Conservation (phyloP, 2,329 filamentous ascomycete genomes). For the Fusarium hostae region DNA sequence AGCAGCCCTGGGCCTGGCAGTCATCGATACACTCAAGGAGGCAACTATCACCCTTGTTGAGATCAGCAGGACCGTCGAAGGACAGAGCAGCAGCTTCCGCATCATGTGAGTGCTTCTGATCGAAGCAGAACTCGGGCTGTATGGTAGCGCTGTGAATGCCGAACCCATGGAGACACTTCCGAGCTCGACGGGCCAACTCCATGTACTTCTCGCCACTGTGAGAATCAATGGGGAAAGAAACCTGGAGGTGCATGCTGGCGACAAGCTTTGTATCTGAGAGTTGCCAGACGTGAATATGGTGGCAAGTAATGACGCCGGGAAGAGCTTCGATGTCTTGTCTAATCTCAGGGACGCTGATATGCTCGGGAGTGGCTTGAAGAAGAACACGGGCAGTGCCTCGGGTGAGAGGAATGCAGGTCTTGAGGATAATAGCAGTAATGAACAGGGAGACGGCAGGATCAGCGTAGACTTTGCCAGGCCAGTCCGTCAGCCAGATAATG, state of each 20-base stretch:
- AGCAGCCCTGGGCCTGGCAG: constrained; percentile 49
- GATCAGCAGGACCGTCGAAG: constrained; percentile 50
- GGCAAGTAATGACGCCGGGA: constrained; percentile 87
- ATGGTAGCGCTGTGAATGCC: constrained; percentile 98
- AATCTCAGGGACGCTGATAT: constrained; percentile 89
- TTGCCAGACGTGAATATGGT: constrained; percentile 98
- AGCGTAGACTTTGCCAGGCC: constrained; percentile 83
- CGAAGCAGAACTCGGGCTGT: constrained; percentile 85
- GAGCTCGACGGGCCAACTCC: constrained; percentile 83
- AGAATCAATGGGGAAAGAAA: constrained; percentile 88
- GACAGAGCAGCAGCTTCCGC: constrained; percentile 51
- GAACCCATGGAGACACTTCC: constrained; percentile 91
- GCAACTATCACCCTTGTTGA: constrained; percentile 52
- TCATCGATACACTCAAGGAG: constrained; percentile 61
- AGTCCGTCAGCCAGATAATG: constrained; percentile 91
- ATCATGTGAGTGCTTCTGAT: constrained; percentile 56
- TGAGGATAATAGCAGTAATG: constrained; percentile 84
- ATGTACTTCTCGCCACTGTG: constrained; percentile 86
- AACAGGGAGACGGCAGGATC: constrained; percentile 93
- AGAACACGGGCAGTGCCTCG: constrained; percentile 86
- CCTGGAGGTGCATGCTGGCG: constrained; percentile 91
- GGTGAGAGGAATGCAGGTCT: constrained; percentile 81
- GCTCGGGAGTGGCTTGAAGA: constrained; percentile 90
- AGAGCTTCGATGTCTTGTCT: constrained; percentile 89
- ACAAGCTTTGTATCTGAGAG: constrained; percentile 94